Conservation (phyloP, 202 grass and related monocot species). For the Musa balbisiana region DNA sequence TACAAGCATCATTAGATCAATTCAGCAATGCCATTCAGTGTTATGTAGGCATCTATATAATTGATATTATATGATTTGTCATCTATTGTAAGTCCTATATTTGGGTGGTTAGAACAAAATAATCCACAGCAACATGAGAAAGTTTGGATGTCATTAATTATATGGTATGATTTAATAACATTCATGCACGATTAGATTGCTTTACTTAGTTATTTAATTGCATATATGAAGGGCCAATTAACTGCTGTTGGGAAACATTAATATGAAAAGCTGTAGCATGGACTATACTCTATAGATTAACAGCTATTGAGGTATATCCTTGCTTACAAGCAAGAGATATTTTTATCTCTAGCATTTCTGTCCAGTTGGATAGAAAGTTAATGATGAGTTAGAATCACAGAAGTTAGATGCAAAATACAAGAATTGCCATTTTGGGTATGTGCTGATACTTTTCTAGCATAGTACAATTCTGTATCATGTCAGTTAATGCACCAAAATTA, state of each 20-base stretch:
- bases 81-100: neutral
- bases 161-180: neutral
- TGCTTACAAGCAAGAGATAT: neutral
- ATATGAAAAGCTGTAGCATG: neutral
- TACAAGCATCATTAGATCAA: slow-evolving; percentile 18
- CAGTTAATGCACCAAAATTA: no score
- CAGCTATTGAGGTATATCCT: neutral
- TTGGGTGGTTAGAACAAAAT: neutral
- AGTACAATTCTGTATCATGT: no score
- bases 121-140: neutral
- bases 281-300: neutral
- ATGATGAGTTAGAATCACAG: neutral
- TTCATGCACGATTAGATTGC: neutral
- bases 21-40: neutral
- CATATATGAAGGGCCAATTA: neutral
- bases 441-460: no score
- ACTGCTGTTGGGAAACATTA: neutral
- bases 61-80: neutral
- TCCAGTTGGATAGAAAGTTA: neutral
- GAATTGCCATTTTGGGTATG: neutral
- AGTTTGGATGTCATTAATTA: neutral
- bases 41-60: neutral
- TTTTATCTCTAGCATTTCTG: neutral
- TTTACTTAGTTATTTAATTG: neutral
- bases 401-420: neutral